Percentiles rank a stretch among this genome's conserved stretches.
These are phyloP conservation scores for Penstemon davidsonii DNA, from an alignment of 257 asterid genomes.

Conservation along the genomic window DNA sequence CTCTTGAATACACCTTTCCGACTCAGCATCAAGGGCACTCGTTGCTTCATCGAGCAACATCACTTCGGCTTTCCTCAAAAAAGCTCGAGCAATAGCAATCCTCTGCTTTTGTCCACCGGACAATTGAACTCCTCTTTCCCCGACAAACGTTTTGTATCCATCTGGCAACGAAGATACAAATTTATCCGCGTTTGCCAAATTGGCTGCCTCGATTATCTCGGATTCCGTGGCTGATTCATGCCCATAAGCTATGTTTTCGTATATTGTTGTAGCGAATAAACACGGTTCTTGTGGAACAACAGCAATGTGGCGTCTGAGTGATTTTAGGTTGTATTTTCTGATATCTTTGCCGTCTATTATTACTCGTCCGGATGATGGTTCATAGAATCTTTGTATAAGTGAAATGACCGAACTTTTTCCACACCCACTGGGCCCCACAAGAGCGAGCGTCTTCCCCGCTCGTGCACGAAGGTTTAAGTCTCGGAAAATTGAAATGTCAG, in stretches of 20 bases:
- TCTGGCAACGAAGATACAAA: conserved; percentile 48
- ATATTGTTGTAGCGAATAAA: conserved; percentile 70
- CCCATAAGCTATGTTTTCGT: conserved; percentile 81
- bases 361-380: conserved; percentile 69
- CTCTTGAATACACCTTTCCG: conserved; percentile 68
- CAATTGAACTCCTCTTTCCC: conserved; percentile 78
- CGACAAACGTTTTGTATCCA: conserved; percentile 52
- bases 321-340: conserved; percentile 67
- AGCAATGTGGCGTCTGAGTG: conserved; percentile 66
- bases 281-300: conserved; percentile 84
- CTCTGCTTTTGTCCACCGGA: conserved; percentile 93
- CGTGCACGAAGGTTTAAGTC: conserved; percentile 69
- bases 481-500: conserved; percentile 57
- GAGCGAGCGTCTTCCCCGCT: conserved; percentile 82
- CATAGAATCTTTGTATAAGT: conserved; percentile 69
- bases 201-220: conserved; percentile 74
- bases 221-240: conserved; percentile 66
- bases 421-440: conserved; percentile 85
- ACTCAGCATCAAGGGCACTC: conserved; percentile 78
- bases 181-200: conserved; percentile 67
- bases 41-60: conserved; percentile 85
- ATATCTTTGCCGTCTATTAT: conserved; percentile 75
- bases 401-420: conserved; percentile 78
- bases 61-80: conserved; percentile 64
- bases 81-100: conserved; percentile 75